Evolutionary conservation across 1,139 yeast species (phyloP), one percentile per base, ranked within the genome.

Genomic region (Blastobotrys malaysiensis): DNA sequence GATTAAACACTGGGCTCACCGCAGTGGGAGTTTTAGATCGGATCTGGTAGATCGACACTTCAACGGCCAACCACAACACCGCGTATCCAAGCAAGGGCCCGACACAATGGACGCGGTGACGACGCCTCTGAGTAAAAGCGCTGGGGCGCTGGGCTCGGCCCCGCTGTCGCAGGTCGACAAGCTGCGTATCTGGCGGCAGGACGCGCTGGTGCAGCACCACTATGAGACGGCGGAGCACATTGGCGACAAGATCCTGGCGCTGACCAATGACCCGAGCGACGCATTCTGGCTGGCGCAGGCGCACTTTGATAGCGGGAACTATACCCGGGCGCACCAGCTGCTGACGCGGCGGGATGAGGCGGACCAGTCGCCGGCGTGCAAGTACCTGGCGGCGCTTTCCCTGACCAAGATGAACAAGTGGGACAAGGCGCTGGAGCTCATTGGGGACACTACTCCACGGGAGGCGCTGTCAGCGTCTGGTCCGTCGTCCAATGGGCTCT

Each of bases 281-380:
- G 97, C 97, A 13, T 91, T 90, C 69, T 93, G 98, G 97, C 76
- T 93, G 46, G 97, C 96, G 0, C 97, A 93, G 70, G 95, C 88
- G 1, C 84, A 86, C 67, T 88, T 83, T 69, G 74, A 79, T 52
- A 79, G 82, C 58, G 93, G 95, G 11, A 83, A 88, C 65, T 90
- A 82, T 67, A 79, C 86, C 44, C 76, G 97, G 46, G 97, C 96
- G 2, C 81, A 88, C 55, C 84, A 83, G 61, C 71, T 91, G 50
- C 68, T 82, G 14, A 65, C 75, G 36, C 64, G 67, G 24, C 70
- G 73, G 48, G 67, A 59, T 19, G 65, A 71, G 52, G 64, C 77
- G 48, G 77, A 72, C 20, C 71, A 80, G 11, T 76, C 78, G 54
- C 86, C 88, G 2, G 81, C 88, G 61, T 91, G 98, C 69, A 74